Evolutionary conservation across 441 rosid species (phyloP).

Genomic region (Aleurites moluccanus): DNA sequence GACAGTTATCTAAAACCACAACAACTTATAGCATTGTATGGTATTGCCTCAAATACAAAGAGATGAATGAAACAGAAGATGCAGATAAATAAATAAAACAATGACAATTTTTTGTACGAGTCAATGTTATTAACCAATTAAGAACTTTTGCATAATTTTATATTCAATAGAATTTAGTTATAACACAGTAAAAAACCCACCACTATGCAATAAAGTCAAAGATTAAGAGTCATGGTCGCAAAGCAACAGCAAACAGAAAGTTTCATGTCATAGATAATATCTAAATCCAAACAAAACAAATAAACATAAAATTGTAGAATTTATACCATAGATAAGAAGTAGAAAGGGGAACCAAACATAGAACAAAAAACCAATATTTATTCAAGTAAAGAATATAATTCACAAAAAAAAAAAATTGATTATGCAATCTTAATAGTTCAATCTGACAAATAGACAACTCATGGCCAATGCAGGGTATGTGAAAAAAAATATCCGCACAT

Average conservation of each 20-base stretch:
- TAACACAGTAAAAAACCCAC: not conserved
- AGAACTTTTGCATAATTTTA: constrained; percentile 4
- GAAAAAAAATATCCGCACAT: not conserved
- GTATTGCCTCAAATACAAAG: not conserved
- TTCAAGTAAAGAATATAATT: not conserved
- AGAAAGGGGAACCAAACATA: not conserved
- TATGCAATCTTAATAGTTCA: not conserved
- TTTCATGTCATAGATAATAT: not conserved
- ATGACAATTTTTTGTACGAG: not conserved
- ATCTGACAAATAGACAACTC: not conserved
- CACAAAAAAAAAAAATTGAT: not conserved
- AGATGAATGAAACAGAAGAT: not conserved
- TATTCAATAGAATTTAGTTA: not conserved
- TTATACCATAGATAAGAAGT: not conserved
- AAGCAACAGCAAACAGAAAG: constrained; percentile 11
- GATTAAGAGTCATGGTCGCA: not conserved
- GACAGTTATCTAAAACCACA: not conserved
- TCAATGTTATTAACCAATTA: not conserved
- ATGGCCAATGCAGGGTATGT: not conserved
- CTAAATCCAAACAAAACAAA: not conserved
- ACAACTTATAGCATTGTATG: not conserved
- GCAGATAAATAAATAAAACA: not conserved
- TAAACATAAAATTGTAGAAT: not conserved
- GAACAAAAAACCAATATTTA: not conserved
- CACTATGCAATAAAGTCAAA: not conserved